These are phyloP conservation scores for Chrysoporthe cubensis DNA, from an alignment of 2,329 filamentous ascomycete genomes.

Conservation along the genomic window DNA sequence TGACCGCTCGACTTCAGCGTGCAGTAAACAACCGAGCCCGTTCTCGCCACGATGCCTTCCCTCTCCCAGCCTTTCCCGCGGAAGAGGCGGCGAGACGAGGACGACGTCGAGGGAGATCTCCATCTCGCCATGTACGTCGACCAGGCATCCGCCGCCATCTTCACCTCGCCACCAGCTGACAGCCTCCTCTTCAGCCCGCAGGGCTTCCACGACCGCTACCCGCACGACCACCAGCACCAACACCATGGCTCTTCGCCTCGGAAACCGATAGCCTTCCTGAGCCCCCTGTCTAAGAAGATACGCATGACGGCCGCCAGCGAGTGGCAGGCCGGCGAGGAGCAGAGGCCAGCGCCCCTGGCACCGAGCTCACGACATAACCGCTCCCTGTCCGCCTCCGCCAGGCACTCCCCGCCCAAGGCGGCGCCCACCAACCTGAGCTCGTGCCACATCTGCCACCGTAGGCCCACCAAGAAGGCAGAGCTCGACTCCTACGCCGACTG, in stretches of 20 bases:
- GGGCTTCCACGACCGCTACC: conserved; percentile 14
- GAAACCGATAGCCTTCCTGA: conserved; percentile 23
- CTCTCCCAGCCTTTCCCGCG: conserved; percentile 23
- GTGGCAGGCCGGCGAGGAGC: conserved; percentile 11
- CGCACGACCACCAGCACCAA: conserved; percentile 22
- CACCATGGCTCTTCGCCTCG: conserved; percentile 21
- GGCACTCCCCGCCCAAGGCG: conserved; percentile 26
- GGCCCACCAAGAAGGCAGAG: conserved; percentile 66
- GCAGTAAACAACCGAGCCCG: not conserved
- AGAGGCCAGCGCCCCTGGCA: conserved; percentile 5
- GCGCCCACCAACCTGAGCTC: conserved; percentile 45
- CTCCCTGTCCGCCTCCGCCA: conserved; percentile 24
- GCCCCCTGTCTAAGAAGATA: conserved; percentile 27
- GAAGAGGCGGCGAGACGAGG: conserved; percentile 27
- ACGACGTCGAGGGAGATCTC: conserved; percentile 21
- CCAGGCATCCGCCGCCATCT: not conserved
- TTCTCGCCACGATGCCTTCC: conserved; percentile 23
- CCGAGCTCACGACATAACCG: conserved; percentile 19
- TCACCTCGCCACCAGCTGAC: conserved; percentile 24
- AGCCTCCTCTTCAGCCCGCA: conserved; percentile 21
- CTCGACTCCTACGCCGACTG: conserved; percentile 70
- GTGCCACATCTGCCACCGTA: conserved; percentile 70
- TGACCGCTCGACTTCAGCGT: not conserved
- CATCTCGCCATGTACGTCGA: conserved; percentile 26
- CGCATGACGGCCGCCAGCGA: conserved; percentile 18